Evolutionary conservation across 2,329 filamentous ascomycete genomes (phyloP), one percentile per base, ranked within the genome.

Genomic region (Ophiostoma novo-ulmi): DNA sequence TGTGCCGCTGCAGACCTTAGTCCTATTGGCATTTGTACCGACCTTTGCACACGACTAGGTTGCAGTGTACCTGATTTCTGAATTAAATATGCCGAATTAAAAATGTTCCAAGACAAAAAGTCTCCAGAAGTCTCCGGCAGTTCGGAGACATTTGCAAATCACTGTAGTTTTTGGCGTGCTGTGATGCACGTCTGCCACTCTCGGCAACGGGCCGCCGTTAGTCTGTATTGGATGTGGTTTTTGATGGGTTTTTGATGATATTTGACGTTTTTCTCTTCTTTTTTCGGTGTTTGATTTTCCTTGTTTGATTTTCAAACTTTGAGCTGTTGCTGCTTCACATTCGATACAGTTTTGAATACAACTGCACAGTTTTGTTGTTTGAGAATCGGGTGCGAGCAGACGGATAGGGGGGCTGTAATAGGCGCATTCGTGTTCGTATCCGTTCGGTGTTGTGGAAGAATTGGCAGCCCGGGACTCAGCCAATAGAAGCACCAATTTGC

Each of bases 391-490:
- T 11, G 7, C 38, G 38, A 39, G 13, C 44, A 44, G 39, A 44
- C 17, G 2, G 7, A 61, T 41, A 26, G 22, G 58, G 67, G 67
- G 67, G 67, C 67, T 68, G 66, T 67, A 64, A 31, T 52, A 68
- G 52, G 39, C 70, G 70, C 65, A 58, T 31, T 71, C 70, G 67
- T 71, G 67, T 69, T 71, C 70, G 70, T 71, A 68, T 71, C 69
- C 70, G 70, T 38, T 58, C 67, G 70, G 70, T 63, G 44, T 61
- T 35, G 41, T 63, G 67, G 67, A 67, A 4, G 41, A 38, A 65
- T 61, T 71, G 20, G 10, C 5, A 68, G 5, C 52, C 70, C 55
- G 66, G 38, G 52, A 7, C 52, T 4, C 44, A n/a, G 17, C 17
- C 44, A 41, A 41, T 41, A n/a, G 20, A 8, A 58, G 10, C 52